Base-by-base conservation (phyloP, 352 stramenopile species). In the Bremia lactucae region DNA sequence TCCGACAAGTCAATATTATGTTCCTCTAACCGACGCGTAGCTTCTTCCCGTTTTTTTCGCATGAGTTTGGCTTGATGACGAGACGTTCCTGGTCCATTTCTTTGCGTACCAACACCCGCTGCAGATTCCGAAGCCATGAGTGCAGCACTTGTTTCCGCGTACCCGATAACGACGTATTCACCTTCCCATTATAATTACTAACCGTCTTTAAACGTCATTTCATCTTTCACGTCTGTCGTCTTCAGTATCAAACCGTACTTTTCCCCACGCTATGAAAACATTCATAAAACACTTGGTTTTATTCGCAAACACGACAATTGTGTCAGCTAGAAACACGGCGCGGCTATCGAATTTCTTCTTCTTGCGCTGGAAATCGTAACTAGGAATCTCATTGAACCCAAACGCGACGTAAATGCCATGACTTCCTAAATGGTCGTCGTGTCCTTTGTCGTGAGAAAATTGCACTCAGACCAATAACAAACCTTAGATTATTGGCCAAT, bases 371-470 rank as follows among this genome's bases (percentile, higher is more conserved):
- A 76, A 86, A 25, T 94, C 81, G 0, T 68, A 71, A 34, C 95
- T 89, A 6, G 87, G 83, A 31, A 99, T 87, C 46, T 95, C 81
- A 42, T 97, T 84, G 50, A 99, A 97, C 6, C 93, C 95, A 39
- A 99, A 81, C 6, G 79, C 73, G 2, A 99, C 84, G 59, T 97
- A 62, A 99, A 99, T 8, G 95, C 87, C 95, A 98, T 98, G 14
- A 94, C 95, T 25, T 90, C 75, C 19, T 79, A 62, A 34, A 98
- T 92, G 35, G 78, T 57, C 6, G 76, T 84, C 36, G 78, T 70
- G 65, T 96, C 97, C 68, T 98, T 98, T 3, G 72, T 65, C 11
- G 83, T 96, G 18, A 98, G 56, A 19, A 96, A 44, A 39, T 98
- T 86, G 44, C 80, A 83, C 31, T 88, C 7, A 98, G 52, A 4